Evolutionary conservation across 169 alveolate genomes (phyloP).

Genomic region (Babesia divergens): DNA sequence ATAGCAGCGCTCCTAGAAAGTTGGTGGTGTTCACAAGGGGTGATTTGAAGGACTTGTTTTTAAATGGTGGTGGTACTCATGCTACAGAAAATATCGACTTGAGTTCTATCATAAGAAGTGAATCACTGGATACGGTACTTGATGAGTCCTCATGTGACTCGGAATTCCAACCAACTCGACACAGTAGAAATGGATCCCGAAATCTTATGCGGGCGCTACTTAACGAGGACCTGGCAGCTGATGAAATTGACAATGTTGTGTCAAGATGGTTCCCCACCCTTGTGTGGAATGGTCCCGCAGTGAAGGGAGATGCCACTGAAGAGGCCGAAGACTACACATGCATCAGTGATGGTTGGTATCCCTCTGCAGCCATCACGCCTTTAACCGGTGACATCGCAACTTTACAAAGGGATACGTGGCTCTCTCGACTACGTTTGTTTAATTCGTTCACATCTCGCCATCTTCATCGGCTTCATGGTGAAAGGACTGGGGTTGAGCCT

Average conservation of each 20-base stretch:
- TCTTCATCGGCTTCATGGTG: neutral
- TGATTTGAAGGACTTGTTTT: slow-evolving; percentile 29
- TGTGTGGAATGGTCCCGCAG: neutral
- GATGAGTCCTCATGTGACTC: neutral
- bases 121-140: neutral
- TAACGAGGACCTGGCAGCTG: slow-evolving; percentile 41
- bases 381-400: neutral
- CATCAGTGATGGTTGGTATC: too few relatives aligned
- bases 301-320: too few relatives aligned
- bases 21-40: slow-evolving; percentile 39
- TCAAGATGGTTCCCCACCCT: slow-evolving; percentile 25
- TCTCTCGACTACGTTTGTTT: neutral
- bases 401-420: slow-evolving; percentile 5
- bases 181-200: neutral
- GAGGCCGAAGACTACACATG: too few relatives aligned
- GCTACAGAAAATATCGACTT: neutral
- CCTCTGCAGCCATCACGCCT: neutral
- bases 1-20: slow-evolving; percentile 5
- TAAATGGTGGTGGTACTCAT: neutral
- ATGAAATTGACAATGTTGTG: slow-evolving; percentile 50
- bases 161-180: neutral
- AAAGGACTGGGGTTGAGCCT: neutral
- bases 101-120: neutral
- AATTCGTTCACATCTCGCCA: neutral
- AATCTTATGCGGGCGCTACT: slow-evolving; percentile 16